Conservation (phyloP, 169 alveolate species). For the Pseudocohnilembus persalinus region DNA sequence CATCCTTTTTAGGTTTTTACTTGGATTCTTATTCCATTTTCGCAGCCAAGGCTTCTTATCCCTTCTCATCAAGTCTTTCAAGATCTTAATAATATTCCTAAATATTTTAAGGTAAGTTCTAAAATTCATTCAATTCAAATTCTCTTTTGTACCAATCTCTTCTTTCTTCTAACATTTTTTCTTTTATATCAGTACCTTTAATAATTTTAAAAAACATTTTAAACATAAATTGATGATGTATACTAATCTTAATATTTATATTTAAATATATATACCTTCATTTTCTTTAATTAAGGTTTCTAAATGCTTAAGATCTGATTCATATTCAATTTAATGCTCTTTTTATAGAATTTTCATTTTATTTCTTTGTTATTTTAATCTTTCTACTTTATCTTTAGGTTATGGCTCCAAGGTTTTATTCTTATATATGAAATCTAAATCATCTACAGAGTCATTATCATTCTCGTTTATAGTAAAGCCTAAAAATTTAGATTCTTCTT, state of each 20-base stretch:
- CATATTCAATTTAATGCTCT: conserved; percentile 62
- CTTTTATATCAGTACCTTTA: conserved; percentile 63
- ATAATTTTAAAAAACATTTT: too few relatives aligned
- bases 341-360: conserved; percentile 61
- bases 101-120: conserved; percentile 55
- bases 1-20: conserved; percentile 55
- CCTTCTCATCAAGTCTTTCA: conserved; percentile 55
- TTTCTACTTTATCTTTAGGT: conserved; percentile 22
- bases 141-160: conserved; percentile 75
- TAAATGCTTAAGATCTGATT: conserved; percentile 59
- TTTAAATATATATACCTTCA: conserved; percentile 55
- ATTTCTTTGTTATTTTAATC: conserved; percentile 53
- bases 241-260: too few relatives aligned
- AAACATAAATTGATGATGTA: neutral
- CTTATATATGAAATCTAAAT: neutral
- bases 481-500: conserved; percentile 75
- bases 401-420: neutral
- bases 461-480: conserved; percentile 67
- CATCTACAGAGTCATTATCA: conserved; percentile 14
- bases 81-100: conserved; percentile 60
- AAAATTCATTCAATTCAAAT: conserved; percentile 55
- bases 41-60: conserved; percentile 62
- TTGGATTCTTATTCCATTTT: conserved; percentile 56
- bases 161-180: conserved; percentile 78
- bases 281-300: conserved; percentile 67